These are phyloP conservation scores for Ogataea henricii DNA, from an alignment of 805 yeast genomes.

Conservation along the genomic window DNA sequence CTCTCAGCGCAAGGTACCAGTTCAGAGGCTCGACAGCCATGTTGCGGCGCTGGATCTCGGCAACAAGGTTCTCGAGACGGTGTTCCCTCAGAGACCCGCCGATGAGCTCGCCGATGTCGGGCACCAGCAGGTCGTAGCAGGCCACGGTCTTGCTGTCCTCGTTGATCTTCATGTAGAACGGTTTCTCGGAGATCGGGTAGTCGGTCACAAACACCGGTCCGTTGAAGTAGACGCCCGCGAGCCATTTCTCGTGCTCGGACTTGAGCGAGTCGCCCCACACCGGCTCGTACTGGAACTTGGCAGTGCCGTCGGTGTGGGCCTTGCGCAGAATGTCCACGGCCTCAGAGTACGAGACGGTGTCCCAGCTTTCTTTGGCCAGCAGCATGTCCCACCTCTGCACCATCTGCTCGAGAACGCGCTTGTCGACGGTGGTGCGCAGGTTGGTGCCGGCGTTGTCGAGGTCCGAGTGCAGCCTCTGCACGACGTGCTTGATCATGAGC, in stretches of 20 bases:
- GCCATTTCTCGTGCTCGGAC: slow-evolving; percentile 90
- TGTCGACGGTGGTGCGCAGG: slow-evolving; percentile 39
- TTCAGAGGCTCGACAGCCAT: slow-evolving; percentile 63
- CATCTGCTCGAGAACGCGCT: slow-evolving; percentile 40
- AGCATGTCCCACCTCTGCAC: slow-evolving; percentile 61
- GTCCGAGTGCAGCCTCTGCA: slow-evolving; percentile 32
- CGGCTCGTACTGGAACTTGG: slow-evolving; percentile 45
- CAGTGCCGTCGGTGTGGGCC: slow-evolving; percentile 34
- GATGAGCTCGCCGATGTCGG: slow-evolving; percentile 88
- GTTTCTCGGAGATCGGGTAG: slow-evolving; percentile 77
- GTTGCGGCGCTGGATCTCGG: slow-evolving; percentile 50
- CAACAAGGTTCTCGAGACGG: slow-evolving; percentile 45
- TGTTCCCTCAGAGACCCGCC: slow-evolving; percentile 96
- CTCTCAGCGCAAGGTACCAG: slow-evolving; percentile 81
- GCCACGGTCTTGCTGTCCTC: slow-evolving; percentile 63
- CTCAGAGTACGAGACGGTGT: slow-evolving; percentile 68
- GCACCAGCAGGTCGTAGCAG: slow-evolving; percentile 86
- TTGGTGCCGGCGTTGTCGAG: slow-evolving; percentile 35
- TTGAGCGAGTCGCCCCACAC: slow-evolving; percentile 73
- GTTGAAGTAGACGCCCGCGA: slow-evolving; percentile 67
- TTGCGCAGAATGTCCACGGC: slow-evolving; percentile 60
- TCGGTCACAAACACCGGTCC: slow-evolving; percentile 88
- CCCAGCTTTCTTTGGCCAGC: slow-evolving; percentile 54
- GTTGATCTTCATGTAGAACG: slow-evolving; percentile 85
- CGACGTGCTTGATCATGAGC: slow-evolving; percentile 61